These are phyloP conservation scores for Barnettozyma vustinii DNA, from an alignment of 805 yeast genomes.

Conservation along the genomic window DNA sequence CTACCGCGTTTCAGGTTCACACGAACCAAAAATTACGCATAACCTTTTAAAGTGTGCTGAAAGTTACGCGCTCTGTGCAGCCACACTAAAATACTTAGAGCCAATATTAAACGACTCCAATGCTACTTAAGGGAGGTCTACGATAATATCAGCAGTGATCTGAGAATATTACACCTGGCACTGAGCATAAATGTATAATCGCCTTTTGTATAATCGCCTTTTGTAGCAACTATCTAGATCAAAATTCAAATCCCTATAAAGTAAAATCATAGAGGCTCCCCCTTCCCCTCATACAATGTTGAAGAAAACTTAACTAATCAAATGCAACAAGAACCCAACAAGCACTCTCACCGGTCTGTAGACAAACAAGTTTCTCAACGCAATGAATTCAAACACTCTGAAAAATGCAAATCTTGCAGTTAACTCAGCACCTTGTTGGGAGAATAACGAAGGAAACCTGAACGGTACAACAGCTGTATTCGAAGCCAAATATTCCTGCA, in stretches of 20 bases:
- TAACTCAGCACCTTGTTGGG: conserved; percentile 4
- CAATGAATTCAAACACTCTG: conserved; percentile 19
- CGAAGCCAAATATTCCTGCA: conserved; percentile 10
- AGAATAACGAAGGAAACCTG: conserved; percentile 8
- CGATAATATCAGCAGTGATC: no score
- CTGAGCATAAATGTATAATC: no score
- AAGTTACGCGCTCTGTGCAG: no score
- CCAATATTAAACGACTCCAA: no score
- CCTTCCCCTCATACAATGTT: no score
- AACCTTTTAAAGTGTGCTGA: not conserved
- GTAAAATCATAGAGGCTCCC: no score
- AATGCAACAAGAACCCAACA: not conserved
- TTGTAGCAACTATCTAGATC: not conserved
- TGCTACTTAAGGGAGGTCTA: no score
- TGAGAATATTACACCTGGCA: no score
- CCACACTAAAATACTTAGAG: no score
- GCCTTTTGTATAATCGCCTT: no score
- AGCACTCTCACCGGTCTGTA: conserved; percentile 11
- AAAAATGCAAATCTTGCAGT: conserved; percentile 9
- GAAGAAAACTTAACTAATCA: not conserved
- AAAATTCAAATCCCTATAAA: no score
- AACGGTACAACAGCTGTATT: not conserved
- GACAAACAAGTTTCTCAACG: conserved; percentile 9
- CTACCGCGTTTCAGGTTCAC: not conserved
- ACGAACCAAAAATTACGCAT: not conserved